Conservation (phyloP, 1,284 basidiomycete genomes). For the Vanrija sp. region DNA sequence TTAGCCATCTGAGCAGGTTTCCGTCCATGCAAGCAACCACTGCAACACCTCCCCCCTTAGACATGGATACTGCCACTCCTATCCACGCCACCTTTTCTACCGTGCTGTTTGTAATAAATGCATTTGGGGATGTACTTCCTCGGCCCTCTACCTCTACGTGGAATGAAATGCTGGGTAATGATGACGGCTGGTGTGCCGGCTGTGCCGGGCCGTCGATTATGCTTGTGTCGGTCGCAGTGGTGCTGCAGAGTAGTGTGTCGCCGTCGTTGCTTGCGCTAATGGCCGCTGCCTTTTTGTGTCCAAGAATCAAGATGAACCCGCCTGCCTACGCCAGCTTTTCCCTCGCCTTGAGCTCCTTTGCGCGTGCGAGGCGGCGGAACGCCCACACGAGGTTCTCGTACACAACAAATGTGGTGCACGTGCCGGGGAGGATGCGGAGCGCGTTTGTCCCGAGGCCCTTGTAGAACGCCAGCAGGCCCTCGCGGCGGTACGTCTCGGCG, state of each 20-base stretch:
- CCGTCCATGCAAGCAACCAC: no score
- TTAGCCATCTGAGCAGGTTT: no score
- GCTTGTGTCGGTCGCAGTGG: not conserved
- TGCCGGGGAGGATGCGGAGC: slow-evolving; percentile 92
- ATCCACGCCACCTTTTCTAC: not conserved
- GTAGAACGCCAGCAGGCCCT: slow-evolving; percentile 85
- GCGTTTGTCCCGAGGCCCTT: slow-evolving; percentile 93
- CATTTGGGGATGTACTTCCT: not conserved
- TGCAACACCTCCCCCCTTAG: no score
- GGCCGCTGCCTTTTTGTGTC: no score
- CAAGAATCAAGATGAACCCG: not conserved
- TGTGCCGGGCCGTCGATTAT: not conserved
- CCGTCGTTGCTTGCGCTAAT: not conserved
- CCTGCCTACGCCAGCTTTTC: slow-evolving; percentile 5
- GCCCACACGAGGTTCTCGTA: slow-evolving; percentile 93
- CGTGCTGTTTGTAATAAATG: not conserved
- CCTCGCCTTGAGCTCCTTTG: slow-evolving; percentile 13
- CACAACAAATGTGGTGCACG: slow-evolving; percentile 96
- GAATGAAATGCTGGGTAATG: not conserved
- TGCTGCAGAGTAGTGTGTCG: not conserved
- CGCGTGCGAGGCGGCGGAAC: slow-evolving; percentile 54
- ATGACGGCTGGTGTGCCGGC: not conserved
- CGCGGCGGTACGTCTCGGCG: slow-evolving; percentile 70
- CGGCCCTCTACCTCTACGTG: not conserved
- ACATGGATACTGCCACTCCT: not conserved